Conservation (phyloP, 495 filamentous ascomycete genomes). For the Penicillium daleae region DNA sequence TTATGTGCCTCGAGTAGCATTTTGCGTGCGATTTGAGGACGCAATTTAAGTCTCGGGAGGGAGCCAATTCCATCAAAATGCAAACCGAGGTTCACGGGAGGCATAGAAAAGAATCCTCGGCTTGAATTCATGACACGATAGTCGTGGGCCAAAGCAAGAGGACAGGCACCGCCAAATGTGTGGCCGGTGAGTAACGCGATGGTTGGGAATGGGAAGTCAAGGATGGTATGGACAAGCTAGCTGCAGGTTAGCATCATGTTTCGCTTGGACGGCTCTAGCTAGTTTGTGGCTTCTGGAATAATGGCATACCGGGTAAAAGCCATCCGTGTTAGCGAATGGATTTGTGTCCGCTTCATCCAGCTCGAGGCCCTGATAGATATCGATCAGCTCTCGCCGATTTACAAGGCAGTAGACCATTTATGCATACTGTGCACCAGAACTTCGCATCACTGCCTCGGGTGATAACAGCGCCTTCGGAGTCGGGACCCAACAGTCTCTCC, state of each 20-base stretch:
- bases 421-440: conserved; percentile 52
- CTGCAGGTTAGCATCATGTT: conserved; percentile 2
- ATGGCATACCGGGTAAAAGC: conserved; percentile 47
- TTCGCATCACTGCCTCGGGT: conserved; percentile 52
- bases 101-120: conserved; percentile 54
- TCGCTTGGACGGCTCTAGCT: neutral
- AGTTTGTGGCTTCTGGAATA: neutral
- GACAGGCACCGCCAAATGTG: conserved; percentile 55
- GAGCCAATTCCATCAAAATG: conserved; percentile 55
- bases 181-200: conserved; percentile 55
- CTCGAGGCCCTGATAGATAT: conserved; percentile 42
- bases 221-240: conserved; percentile 51
- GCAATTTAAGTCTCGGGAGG: conserved; percentile 52
- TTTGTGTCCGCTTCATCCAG: conserved; percentile 51
- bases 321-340: conserved; percentile 53
- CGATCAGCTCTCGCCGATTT: neutral
- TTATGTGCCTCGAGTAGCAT: conserved; percentile 56
- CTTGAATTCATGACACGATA: conserved; percentile 56
- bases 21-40: conserved; percentile 50
- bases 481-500: conserved; percentile 41
- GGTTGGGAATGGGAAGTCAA: conserved; percentile 56
- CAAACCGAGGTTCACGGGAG: conserved; percentile 53
- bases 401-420: neutral
- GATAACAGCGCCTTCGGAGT: conserved; percentile 51
- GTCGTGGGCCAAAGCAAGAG: conserved; percentile 52